Base-by-base conservation (phyloP, 345 rosid species). In the Noccaea bulbosa region DNA sequence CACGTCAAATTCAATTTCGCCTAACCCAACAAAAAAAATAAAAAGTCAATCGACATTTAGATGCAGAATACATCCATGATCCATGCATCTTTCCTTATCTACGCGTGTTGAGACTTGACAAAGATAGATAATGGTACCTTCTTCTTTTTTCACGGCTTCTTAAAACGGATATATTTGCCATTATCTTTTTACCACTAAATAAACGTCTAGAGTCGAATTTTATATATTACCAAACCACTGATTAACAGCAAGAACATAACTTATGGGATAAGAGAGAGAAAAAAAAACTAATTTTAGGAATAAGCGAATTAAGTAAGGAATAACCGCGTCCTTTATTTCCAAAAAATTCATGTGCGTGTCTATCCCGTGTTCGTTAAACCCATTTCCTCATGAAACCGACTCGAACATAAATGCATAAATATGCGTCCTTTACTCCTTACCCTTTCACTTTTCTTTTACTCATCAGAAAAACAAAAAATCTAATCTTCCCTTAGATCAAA, bases 241-340 rank as follows among this genome's bases (percentile, higher is more conserved):
- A 15, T 53, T 27, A 59, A 68, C 45, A 68, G 52, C 22, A 22
- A 33, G 34, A 68, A n/a, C 61, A 45, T 20, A 56, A 57, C 49
- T 11, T 10, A 1, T 20, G 22, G 8, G 56, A 47, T 47, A 58
- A 47, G 56, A 9, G 9, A 17, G 3, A 16, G 27, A 34, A 14
- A 68, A 17, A 14, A 68, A 6, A 37, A 24, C 46, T 69, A 69
- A 57, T 14, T 32, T 51, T 2, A 51, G 56, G 32, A 6, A 27
- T 49, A 11, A 16, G 40, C 43, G 40, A 61, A 61, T 44, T 45
- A 54, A 49, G n/a, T 12, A 33, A 35, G 10, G 0, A 11, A 40
- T 11, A 70, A 62, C 14, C 72, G 77, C 66, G 77, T 56, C 43
- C 11, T 15, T 30, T 12, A 60, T 24, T 22, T 50, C 55, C 27